Percentiles rank a stretch among this genome's conserved stretches.
Evolutionary conservation across 1,139 yeast genomes (phyloP).

Genomic region (Pichia sp.): DNA sequence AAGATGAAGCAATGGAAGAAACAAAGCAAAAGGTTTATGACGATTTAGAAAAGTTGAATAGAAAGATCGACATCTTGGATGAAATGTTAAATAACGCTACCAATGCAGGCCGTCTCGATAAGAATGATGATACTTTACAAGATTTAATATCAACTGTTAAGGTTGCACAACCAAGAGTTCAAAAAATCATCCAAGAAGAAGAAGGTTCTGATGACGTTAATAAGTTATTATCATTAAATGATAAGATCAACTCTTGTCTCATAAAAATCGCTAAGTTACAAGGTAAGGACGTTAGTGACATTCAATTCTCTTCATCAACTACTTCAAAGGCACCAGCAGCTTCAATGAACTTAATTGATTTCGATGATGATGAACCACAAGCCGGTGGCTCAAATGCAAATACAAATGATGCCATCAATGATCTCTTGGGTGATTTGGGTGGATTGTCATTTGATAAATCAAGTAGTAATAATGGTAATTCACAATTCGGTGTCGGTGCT

Average conservation of each 20-base stretch:
- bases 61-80: slow-evolving; percentile 86
- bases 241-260: slow-evolving; percentile 68
- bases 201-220: slow-evolving; percentile 66
- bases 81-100: slow-evolving; percentile 76
- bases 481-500: slow-evolving; percentile 33
- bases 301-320: slow-evolving; percentile 37
- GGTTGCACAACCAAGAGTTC: slow-evolving; percentile 84
- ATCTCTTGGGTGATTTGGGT: slow-evolving; percentile 69
- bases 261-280: slow-evolving; percentile 63
- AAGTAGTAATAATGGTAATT: slow-evolving; percentile 16
- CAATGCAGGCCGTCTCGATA: slow-evolving; percentile 46
- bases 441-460: slow-evolving; percentile 48
- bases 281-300: slow-evolving; percentile 66
- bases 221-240: slow-evolving; percentile 69
- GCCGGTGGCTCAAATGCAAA: slow-evolving; percentile 28
- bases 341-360: slow-evolving; percentile 68
- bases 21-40: slow-evolving; percentile 79
- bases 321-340: slow-evolving; percentile 31
- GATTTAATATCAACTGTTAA: slow-evolving; percentile 81
- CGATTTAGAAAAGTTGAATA: slow-evolving; percentile 79
- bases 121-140: slow-evolving; percentile 65
- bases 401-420: slow-evolving; percentile 53
- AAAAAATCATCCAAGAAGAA: slow-evolving; percentile 78
- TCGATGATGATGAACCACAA: slow-evolving; percentile 49
- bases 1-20: slow-evolving; percentile 59